phyloP scores from a whole-genome alignment of 768 basidiomycete genomes.

The Termitomyces sp. region DNA sequence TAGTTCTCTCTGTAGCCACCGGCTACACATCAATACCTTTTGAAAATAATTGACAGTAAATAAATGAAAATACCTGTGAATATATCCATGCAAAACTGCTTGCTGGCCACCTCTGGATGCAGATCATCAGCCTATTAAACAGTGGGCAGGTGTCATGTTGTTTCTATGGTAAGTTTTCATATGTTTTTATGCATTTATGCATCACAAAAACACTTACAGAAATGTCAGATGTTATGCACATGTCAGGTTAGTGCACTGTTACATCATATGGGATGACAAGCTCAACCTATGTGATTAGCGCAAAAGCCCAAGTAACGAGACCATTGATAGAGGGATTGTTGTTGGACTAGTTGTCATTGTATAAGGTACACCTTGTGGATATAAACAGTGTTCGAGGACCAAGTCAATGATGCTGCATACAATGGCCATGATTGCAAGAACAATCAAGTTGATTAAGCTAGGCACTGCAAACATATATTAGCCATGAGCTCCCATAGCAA shows the following conservation, averaged over 20 bases:
- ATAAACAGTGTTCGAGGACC: constrained; percentile 67
- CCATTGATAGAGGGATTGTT: constrained; percentile 93
- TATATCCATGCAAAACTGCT: no score
- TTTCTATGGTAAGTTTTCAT: no score
- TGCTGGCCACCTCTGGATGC: no score
- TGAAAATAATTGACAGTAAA: no score
- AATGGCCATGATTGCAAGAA: constrained; percentile 80
- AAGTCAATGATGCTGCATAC: constrained; percentile 86
- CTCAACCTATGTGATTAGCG: constrained; percentile 75
- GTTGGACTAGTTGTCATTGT: constrained; percentile 49
- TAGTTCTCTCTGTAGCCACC: no score
- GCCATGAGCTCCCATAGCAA: neutral
- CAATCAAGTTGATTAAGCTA: constrained; percentile 78
- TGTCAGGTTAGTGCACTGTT: neutral
- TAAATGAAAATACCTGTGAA: no score
- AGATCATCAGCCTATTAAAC: no score
- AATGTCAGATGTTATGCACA: no score
- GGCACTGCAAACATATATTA: neutral
- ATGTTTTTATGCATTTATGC: no score
- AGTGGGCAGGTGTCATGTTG: no score
- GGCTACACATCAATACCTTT: no score
- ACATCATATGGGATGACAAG: neutral
- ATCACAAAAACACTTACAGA: no score
- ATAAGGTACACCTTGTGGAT: constrained; percentile 65
- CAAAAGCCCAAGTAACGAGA: constrained; percentile 80